Evolutionary conservation across 2,329 filamentous ascomycete species (phyloP).

Genomic region (Gliomastix tumulicola): DNA sequence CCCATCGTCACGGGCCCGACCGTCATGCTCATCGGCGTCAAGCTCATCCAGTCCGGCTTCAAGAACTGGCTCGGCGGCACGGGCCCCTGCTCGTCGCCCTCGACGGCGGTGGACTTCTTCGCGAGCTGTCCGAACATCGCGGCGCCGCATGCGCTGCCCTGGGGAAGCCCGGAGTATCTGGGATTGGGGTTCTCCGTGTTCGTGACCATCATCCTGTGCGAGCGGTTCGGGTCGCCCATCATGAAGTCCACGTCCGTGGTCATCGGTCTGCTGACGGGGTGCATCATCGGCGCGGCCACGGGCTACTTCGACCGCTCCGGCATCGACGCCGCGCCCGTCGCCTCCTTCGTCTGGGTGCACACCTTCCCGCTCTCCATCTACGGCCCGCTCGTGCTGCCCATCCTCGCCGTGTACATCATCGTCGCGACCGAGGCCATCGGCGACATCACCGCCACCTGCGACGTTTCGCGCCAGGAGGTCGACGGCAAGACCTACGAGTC

Average conservation of each 20-base stretch:
- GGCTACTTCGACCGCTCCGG: conserved; percentile 72
- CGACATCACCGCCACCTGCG: conserved; percentile 74
- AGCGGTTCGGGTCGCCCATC: conserved; percentile 74
- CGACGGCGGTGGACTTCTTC: conserved; percentile 47
- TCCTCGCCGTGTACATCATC: conserved; percentile 65
- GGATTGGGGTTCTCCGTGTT: conserved; percentile 77
- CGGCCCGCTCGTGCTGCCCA: conserved; percentile 64
- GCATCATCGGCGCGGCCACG: conserved; percentile 69
- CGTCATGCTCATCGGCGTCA: conserved; percentile 64
- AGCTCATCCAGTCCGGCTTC: conserved; percentile 65
- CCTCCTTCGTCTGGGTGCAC: conserved; percentile 71
- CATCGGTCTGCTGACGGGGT: conserved; percentile 66
- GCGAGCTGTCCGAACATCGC: conserved; percentile 58
- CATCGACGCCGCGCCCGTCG: conserved; percentile 65
- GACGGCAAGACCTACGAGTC: conserved; percentile 66
- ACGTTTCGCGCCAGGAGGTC: conserved; percentile 70
- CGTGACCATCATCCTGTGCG: conserved; percentile 70
- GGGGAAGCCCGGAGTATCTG: conserved; percentile 74
- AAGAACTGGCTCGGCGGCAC: conserved; percentile 72
- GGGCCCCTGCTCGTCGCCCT: conserved; percentile 44
- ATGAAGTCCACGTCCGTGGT: conserved; percentile 79
- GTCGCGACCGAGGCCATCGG: conserved; percentile 75
- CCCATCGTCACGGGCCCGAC: conserved; percentile 73
- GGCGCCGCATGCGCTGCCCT: conserved; percentile 65
- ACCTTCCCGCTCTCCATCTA: conserved; percentile 69